These are phyloP conservation scores for Neospora caninum DNA, from an alignment of 169 alveolate species.

Conservation along the genomic window DNA sequence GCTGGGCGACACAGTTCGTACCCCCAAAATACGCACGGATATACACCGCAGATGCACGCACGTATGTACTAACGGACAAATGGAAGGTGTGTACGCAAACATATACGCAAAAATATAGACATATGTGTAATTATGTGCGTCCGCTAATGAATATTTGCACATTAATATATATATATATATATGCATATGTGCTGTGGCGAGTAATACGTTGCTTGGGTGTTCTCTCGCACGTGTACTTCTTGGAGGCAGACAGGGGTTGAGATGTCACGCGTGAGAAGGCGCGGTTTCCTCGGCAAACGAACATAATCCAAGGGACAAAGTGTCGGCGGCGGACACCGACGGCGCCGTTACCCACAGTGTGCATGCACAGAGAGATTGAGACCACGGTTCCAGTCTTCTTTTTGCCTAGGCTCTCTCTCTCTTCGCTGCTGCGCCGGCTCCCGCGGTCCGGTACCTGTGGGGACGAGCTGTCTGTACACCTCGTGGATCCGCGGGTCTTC, in stretches of 20 bases:
- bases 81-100: neutral
- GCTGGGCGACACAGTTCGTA: neutral
- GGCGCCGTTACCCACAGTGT: no score
- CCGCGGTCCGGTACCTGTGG: neutral
- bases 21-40: neutral
- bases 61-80: neutral
- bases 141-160: neutral
- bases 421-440: no score
- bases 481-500: constrained; percentile 29
- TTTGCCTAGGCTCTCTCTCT: no score
- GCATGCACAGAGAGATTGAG: no score
- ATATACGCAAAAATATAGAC: neutral
- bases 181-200: neutral
- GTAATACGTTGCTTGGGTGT: no score
- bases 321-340: no score
- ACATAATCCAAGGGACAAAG: no score
- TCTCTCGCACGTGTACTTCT: no score
- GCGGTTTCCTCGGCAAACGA: no score
- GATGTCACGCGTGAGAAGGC: no score
- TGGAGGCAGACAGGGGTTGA: no score
- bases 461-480: constrained; percentile 38
- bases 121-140: neutral
- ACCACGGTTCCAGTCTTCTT: no score
- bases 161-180: neutral
- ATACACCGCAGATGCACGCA: neutral